Evolutionary conservation across 306 rosid genomes (phyloP), one percentile per base, ranked within the genome.

Genomic region (Lathyrus oleraceus): DNA sequence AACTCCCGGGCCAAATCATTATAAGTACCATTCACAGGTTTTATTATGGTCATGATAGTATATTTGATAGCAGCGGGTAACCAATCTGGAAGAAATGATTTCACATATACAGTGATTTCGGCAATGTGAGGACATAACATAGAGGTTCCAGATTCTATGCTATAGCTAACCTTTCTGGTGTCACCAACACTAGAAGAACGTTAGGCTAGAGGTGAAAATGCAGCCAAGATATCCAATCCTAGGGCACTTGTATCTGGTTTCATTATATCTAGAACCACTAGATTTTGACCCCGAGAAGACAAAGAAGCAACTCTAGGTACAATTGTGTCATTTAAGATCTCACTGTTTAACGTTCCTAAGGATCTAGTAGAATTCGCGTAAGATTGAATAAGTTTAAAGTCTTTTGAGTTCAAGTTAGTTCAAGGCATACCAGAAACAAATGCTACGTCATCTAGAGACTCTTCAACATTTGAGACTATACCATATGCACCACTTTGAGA

Each of bases 221-320:
- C 54, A n/a, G 65, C 74, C 17, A 70, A 40, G 8, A 70, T 70
- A 5, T 56, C 2, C 8, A 70, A 28, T 8, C 74, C 74, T 5
- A 56, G 74, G 2, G 74, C 74, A 54, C 64, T 40, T n/a, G 56
- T 25, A 25, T 70, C 74, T 0, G 74, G 65, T 38, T 70, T 70
- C 65, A 70, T 23, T 10, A 70, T 70, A 14, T 56, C 74, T 6
- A 43, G 16, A 40, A 40, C 25, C 9, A 54, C 2, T 0, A 0
- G 1, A 57, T 70, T 70, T 3, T 43, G 74, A 2, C 74, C 74
- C 5, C 74, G 42, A 1, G 65, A 54, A 25, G 74, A 70, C 21
- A 70, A 70, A 25, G 0, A 0, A 7, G 4, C 43, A 11, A 70
- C 3, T 21, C 1, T n/a, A 15, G 74, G 65, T 5, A 56, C 65